phyloP scores from a whole-genome alignment of 192 early-diverging fungal genomes.

The Rhizophagus prolifer region DNA sequence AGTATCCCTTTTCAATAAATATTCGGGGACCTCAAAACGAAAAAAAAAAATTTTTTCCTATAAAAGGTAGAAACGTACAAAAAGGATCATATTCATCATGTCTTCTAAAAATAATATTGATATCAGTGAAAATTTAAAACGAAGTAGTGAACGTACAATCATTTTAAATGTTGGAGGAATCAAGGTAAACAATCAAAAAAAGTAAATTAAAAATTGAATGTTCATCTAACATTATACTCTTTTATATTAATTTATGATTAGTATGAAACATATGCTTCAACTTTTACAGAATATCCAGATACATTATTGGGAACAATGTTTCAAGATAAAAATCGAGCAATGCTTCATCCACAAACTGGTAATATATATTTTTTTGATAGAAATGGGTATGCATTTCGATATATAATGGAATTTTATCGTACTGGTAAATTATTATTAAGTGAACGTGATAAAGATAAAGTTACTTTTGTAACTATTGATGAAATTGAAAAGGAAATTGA shows the following conservation, averaged over 20 bases:
- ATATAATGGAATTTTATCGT: conserved; percentile 24
- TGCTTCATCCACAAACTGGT: not conserved
- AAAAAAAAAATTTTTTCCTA: not conserved
- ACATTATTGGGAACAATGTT: conserved; percentile 23
- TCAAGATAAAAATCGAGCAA: not conserved
- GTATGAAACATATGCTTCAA: conserved; percentile 19
- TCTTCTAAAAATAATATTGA: not conserved
- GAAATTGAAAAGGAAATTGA: not conserved
- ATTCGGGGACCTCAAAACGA: not conserved
- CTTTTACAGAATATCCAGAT: conserved; percentile 17
- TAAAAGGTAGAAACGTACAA: not conserved
- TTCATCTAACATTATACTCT: not conserved
- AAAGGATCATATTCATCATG: not conserved
- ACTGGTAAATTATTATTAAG: conserved; percentile 13
- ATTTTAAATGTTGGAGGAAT: conserved; percentile 24
- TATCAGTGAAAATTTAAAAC: not conserved
- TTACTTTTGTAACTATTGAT: not conserved
- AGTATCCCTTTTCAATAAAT: not conserved
- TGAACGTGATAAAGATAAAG: not conserved
- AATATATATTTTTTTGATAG: conserved; percentile 27
- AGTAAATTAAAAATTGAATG: not conserved
- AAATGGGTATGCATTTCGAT: conserved; percentile 19
- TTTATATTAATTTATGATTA: not conserved
- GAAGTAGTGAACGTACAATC: not conserved
- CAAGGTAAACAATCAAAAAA: conserved; percentile 8